phyloP scores from a whole-genome alignment of 108 stramenopile species.

The Fragilaria crotonensis region DNA sequence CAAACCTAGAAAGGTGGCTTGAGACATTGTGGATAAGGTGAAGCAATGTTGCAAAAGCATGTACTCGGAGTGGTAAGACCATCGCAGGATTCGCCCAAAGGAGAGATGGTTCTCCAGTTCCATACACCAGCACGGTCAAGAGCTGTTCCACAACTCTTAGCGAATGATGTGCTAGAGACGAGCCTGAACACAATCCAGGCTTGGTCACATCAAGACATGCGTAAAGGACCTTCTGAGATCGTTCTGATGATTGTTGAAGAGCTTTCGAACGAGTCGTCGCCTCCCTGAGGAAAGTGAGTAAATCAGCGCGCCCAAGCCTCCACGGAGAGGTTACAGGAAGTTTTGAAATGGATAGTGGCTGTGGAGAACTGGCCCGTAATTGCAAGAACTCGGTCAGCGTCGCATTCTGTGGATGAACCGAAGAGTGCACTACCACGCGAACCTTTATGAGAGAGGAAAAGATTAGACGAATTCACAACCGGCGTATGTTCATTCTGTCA shows the following conservation, averaged over 20 bases:
- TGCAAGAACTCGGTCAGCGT: conserved; percentile 46
- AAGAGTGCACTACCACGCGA: conserved; percentile 61
- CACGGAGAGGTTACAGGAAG: background rate
- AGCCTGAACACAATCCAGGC: conserved; percentile 45
- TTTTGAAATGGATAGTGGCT: background rate
- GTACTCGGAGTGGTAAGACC: conserved; percentile 59
- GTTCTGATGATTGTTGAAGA: background rate
- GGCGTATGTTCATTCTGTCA: too few relatives aligned
- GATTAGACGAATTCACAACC: background rate
- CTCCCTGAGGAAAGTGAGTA: background rate
- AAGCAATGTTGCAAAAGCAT: conserved; percentile 72
- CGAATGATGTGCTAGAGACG: conserved; percentile 45
- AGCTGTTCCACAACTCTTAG: conserved; percentile 48
- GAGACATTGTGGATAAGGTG: conserved; percentile 57
- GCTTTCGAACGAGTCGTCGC: background rate
- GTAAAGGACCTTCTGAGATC: background rate
- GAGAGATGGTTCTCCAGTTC: conserved; percentile 57
- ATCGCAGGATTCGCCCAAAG: conserved; percentile 78
- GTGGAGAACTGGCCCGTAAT: background rate
- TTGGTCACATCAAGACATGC: conserved; percentile 45
- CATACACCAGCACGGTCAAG: conserved; percentile 49
- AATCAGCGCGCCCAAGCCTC: background rate
- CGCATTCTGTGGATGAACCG: conserved; percentile 75
- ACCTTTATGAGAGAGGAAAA: conserved; percentile 23
- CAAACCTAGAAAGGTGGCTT: conserved; percentile 54